A percentile compares a stretch with the other conserved stretches of the same genome.
These are phyloP conservation scores for Phaffomyces thermotolerans DNA, from an alignment of 805 yeast species.

Conservation along the genomic window DNA sequence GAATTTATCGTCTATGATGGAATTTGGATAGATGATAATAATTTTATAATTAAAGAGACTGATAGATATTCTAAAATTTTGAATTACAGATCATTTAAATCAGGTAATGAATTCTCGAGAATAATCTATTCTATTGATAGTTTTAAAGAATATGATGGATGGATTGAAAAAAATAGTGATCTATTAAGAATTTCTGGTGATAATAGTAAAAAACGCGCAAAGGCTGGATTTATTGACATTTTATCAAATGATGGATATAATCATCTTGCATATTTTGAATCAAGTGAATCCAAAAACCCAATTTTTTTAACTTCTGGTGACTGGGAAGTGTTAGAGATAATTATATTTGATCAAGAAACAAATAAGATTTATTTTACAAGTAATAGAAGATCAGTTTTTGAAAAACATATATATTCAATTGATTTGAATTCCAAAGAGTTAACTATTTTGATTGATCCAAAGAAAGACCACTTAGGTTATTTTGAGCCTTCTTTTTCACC, in stretches of 20 bases:
- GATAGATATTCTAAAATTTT: slow-evolving; percentile 55
- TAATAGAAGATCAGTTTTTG: slow-evolving; percentile 43
- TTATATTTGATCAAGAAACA: slow-evolving; percentile 38
- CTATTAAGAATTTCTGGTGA: slow-evolving; percentile 33
- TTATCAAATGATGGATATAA: slow-evolving; percentile 46
- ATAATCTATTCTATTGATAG: slow-evolving; percentile 40
- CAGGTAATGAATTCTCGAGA: slow-evolving; percentile 23
- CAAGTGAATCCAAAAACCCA: slow-evolving; percentile 35
- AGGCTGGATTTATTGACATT: slow-evolving; percentile 57
- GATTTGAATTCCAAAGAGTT: slow-evolving; percentile 26
- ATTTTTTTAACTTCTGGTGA: slow-evolving; percentile 37
- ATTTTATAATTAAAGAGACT: slow-evolving; percentile 50
- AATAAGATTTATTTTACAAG: slow-evolving; percentile 49
- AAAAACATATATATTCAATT: slow-evolving; percentile 51
- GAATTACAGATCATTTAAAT: slow-evolving; percentile 40
- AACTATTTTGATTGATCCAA: slow-evolving; percentile 20
- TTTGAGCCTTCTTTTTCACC: slow-evolving; percentile 48
- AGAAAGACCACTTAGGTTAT: slow-evolving; percentile 33
- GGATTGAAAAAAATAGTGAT: slow-evolving; percentile 49
- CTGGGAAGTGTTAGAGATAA: slow-evolving; percentile 45
- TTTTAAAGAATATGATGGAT: slow-evolving; percentile 37
- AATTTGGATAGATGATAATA: slow-evolving; percentile 46
- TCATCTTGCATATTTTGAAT: slow-evolving; percentile 56
- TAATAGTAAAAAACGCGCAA: slow-evolving; percentile 21
- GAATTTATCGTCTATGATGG: slow-evolving; percentile 56